Conservation (phyloP, 2,329 filamentous ascomycete species). For the Myriangium duriaei region DNA sequence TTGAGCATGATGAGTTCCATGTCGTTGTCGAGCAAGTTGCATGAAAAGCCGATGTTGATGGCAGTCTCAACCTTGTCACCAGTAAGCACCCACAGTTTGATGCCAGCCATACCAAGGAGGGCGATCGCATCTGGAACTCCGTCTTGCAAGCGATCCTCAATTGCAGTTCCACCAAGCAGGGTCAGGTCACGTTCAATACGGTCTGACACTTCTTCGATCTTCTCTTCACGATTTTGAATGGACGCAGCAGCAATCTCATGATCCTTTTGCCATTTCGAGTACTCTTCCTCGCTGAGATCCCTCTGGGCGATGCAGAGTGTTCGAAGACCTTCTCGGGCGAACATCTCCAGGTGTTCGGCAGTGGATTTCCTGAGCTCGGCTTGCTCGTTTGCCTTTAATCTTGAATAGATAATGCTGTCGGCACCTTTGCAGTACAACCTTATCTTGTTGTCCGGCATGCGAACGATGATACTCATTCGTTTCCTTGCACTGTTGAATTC, state of each 20-base stretch:
- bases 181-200: constrained; percentile 81
- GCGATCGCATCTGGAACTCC: constrained; percentile 94
- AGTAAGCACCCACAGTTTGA: constrained; percentile 96
- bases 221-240: constrained; percentile 78
- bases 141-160: constrained; percentile 92
- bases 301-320: constrained; percentile 88
- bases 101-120: constrained; percentile 79
- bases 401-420: constrained; percentile 92
- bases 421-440: constrained; percentile 94
- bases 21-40: constrained; percentile 91
- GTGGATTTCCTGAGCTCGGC: constrained; percentile 69
- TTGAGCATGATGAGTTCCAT: constrained; percentile 94
- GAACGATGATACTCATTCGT: constrained; percentile 92
- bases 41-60: constrained; percentile 99
- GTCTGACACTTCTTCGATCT: constrained; percentile 79
- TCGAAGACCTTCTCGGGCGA: constrained; percentile 85
- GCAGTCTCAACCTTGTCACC: constrained; percentile 98
- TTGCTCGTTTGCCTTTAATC: constrained; percentile 75
- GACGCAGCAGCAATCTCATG: constrained; percentile 80
- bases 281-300: constrained; percentile 69
- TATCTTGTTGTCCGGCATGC: constrained; percentile 84
- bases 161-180: constrained; percentile 85
- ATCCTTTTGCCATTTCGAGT: constrained; percentile 69
- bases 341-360: constrained; percentile 91
- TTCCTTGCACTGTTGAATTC: constrained; percentile 97